phyloP scores from a whole-genome alignment of 345 rosid genomes.

The Erodium maritimum region DNA sequence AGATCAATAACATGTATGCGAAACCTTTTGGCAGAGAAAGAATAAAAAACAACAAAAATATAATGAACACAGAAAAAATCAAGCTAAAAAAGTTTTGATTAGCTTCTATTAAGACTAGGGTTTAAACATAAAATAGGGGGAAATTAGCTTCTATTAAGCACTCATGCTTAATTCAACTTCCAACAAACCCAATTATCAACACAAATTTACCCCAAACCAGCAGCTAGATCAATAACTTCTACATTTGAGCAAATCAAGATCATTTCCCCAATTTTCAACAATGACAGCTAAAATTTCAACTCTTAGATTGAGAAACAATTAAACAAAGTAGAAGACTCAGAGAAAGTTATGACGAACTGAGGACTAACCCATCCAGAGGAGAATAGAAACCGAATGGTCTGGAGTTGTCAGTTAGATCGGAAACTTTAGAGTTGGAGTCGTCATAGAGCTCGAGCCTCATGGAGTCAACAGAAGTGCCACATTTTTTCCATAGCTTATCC shows the following conservation, averaged over 20 bases:
- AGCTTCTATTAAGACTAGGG: not conserved
- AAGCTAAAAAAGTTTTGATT: not conserved
- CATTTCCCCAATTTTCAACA: not conserved
- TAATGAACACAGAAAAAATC: not conserved
- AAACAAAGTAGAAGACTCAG: not conserved
- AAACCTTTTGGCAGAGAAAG: constrained; percentile 31
- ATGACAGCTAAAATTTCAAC: not conserved
- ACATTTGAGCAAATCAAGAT: not conserved
- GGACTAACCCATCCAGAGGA: constrained; percentile 62
- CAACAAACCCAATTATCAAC: not conserved
- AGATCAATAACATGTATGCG: constrained; percentile 69
- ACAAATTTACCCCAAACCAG: too few species aligned
- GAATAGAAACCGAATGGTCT: constrained; percentile 69
- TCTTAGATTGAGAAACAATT: not conserved
- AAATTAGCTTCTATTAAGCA: too few species aligned
- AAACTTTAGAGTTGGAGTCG: constrained; percentile 49
- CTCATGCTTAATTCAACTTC: not conserved
- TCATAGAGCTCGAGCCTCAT: constrained; percentile 81
- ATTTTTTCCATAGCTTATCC: constrained; percentile 87
- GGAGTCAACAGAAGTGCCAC: constrained; percentile 61
- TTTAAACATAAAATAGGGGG: not conserved
- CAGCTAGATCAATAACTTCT: too few species aligned
- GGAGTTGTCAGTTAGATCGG: constrained; percentile 36
- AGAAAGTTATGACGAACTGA: not conserved
- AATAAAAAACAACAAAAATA: not conserved